Conservation (phyloP, 768 basidiomycete genomes). For the Rhizopogon vinicolor region DNA sequence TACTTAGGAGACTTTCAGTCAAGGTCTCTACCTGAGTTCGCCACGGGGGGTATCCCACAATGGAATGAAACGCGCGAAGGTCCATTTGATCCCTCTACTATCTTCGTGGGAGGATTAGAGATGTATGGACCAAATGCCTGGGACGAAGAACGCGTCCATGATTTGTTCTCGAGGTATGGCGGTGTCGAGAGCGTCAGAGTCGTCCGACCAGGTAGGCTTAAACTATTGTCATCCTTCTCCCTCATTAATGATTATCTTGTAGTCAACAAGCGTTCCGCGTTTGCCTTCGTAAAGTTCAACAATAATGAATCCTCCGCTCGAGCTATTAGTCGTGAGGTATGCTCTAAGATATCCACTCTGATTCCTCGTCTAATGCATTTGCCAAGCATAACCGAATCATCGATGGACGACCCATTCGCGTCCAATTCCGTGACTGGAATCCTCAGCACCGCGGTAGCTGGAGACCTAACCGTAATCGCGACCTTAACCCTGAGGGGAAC, state of each 20-base stretch:
- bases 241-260: not conserved
- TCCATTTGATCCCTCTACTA: constrained; percentile 56
- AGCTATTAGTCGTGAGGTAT: constrained; percentile 64
- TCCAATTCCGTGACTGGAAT: constrained; percentile 69
- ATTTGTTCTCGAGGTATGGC: constrained; percentile 61
- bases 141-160: constrained; percentile 59
- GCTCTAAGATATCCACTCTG: not conserved
- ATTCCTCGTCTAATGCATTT: constrained; percentile 4
- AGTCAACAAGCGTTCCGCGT: constrained; percentile 66
- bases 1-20: constrained; percentile 29
- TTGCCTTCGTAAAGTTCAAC: constrained; percentile 74
- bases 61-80: constrained; percentile 21
- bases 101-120: constrained; percentile 77
- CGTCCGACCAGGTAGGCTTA: constrained; percentile 54
- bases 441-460: constrained; percentile 42
- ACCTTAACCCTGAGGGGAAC: constrained; percentile 29
- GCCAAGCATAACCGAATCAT: constrained; percentile 68
- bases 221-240: not conserved
- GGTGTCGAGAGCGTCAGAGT: constrained; percentile 62
- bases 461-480: constrained; percentile 34
- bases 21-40: constrained; percentile 19
- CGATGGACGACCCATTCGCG: constrained; percentile 68
- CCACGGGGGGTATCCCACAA: constrained; percentile 17
- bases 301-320: constrained; percentile 59
- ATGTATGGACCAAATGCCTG: constrained; percentile 58